phyloP scores from a whole-genome alignment of 2,329 filamentous ascomycete genomes.

The Xenosphaeropsis pyriputrescens region DNA sequence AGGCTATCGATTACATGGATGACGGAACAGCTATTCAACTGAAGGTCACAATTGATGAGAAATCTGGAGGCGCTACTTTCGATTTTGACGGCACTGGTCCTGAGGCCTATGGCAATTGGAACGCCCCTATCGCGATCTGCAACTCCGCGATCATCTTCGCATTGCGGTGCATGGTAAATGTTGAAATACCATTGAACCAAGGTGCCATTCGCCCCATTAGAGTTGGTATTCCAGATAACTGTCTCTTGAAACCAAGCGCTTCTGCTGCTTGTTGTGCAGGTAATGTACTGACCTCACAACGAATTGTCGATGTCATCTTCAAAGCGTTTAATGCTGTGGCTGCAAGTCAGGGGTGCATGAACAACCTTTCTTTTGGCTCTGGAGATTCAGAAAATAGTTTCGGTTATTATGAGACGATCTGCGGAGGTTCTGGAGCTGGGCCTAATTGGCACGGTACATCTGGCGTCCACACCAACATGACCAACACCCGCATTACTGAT shows the following conservation, averaged over 20 bases:
- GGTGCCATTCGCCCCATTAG: conserved; percentile 63
- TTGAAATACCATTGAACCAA: conserved; percentile 76
- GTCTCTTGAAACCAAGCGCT: conserved; percentile 57
- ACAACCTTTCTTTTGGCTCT: conserved; percentile 71
- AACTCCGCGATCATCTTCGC: conserved; percentile 76
- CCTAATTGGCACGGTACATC: conserved; percentile 55
- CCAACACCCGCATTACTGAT: conserved; percentile 70
- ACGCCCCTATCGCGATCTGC: conserved; percentile 65
- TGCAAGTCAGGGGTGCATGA: conserved; percentile 63
- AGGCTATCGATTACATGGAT: conserved; percentile 68
- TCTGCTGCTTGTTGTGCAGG: conserved; percentile 66
- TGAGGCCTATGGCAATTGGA: conserved; percentile 63
- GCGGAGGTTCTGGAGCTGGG: conserved; percentile 58
- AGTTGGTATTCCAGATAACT: conserved; percentile 52
- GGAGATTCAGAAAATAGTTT: conserved; percentile 59
- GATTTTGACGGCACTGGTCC: conserved; percentile 63
- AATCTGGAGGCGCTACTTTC: conserved; percentile 59
- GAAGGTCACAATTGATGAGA: conserved; percentile 54
- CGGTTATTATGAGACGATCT: conserved; percentile 74
- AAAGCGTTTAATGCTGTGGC: conserved; percentile 65
- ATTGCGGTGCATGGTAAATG: conserved; percentile 59
- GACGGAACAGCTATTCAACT: conserved; percentile 66
- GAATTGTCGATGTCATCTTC: conserved; percentile 67
- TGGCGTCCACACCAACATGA: conserved; percentile 70
- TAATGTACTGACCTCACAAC: conserved; percentile 64